Evolutionary conservation across 1,139 yeast species (phyloP), one percentile per base, ranked within the genome.

Genomic region (Blastobotrys aristatus): DNA sequence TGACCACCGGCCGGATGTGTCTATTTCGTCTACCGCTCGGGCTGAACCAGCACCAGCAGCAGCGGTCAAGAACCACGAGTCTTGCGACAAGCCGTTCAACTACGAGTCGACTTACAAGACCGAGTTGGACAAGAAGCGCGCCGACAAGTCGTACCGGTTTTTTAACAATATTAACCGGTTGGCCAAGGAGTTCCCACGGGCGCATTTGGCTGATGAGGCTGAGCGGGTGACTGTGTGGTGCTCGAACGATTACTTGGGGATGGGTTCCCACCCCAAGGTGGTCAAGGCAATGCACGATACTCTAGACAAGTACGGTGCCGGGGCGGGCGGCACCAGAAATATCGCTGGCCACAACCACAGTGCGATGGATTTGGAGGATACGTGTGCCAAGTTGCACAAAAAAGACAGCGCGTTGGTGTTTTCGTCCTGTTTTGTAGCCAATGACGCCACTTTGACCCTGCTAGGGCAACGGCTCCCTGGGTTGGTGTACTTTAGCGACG

Each of bases 251-350:
- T 92, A 92, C 68, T 75, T 92, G 54, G 97, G 97, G 17, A 86
- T 94, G 94, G 94, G 97, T 45, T 80, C 79, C 62, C 84, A 92
- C 66, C 76, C 76, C 53, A 72, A 73, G 51, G 92, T 92, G 40
- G 71, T 87, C 53, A 70, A 76, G 21, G 82, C 82, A 50, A 92
- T 92, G 95, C 84, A 84, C 60, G 65, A 73, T 44, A 83, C 95
- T 21, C 76, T 92, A 67, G 87, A 84, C 61, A 82, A 80, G 72
- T 92, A 92, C 66, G 99, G 99, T 58, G 84, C 96, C 13, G 99
- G 99, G 60, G 96, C 98, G 14, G 99, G 99, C 61, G 99, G 99
- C 58, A 92, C 99, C 47, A 80, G 99, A 65, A 92, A 92, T 71
- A 92, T 92, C 65, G 98, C 99, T 1, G 99, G 99, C 50, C 98